A percentile compares a stretch with the other conserved stretches of the same genome.
phyloP scores from a whole-genome alignment of 441 rosid species.

The Lepidium campestre region DNA sequence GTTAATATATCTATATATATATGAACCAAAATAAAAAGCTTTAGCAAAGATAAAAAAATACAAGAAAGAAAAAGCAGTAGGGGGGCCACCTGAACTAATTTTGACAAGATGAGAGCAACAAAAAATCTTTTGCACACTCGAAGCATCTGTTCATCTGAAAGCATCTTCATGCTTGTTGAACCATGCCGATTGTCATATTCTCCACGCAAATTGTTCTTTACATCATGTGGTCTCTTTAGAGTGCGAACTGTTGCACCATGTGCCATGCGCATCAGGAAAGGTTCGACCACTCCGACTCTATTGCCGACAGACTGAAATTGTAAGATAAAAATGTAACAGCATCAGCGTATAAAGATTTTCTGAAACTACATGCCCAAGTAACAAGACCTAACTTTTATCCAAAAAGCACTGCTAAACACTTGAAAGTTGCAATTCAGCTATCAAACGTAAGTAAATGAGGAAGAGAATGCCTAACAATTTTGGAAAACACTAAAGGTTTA shows the following conservation, averaged over 20 bases:
- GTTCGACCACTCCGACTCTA: constrained; percentile 92
- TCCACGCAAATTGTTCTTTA: constrained; percentile 35
- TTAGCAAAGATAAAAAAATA: not conserved
- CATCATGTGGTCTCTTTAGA: constrained; percentile 40
- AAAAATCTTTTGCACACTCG: constrained; percentile 93
- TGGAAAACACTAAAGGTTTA: not conserved
- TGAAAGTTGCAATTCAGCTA: constrained; percentile 7
- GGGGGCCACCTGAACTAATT: constrained; percentile 76
- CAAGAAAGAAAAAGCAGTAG: constrained; percentile 5
- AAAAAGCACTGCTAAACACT: not conserved
- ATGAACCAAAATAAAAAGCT: constrained; percentile 8
- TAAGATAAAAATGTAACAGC: constrained; percentile 20
- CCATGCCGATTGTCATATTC: constrained; percentile 41
- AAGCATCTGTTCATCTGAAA: constrained; percentile 70
- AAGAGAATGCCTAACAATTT: not conserved
- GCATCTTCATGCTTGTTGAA: constrained; percentile 38
- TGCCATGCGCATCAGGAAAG: constrained; percentile 99
- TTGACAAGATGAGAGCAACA: constrained; percentile 93
- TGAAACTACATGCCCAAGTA: constrained; percentile 1
- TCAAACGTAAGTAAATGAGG: not conserved
- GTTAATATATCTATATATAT: not conserved
- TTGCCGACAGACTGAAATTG: constrained; percentile 88
- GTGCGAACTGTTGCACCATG: constrained; percentile 84
- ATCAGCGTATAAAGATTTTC: constrained; percentile 4
- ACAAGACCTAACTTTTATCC: not conserved